Conservation (phyloP, 768 basidiomycete genomes). For the Coprinopsis marcescibilis region DNA sequence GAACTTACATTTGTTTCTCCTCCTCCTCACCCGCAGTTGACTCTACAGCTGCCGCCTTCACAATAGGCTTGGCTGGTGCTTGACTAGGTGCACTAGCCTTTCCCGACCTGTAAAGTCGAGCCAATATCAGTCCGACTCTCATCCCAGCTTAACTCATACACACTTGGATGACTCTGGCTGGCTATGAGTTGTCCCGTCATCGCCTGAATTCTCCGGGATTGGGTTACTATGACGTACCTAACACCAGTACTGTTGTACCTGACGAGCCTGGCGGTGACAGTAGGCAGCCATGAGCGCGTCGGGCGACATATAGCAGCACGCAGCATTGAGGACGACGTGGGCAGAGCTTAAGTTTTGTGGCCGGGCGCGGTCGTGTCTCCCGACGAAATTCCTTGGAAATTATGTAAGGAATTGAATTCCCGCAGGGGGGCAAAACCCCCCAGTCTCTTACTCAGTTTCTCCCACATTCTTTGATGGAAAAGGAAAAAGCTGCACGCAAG, state of each 20-base stretch:
- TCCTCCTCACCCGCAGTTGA: not conserved
- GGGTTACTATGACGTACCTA: not conserved
- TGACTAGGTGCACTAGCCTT: not conserved
- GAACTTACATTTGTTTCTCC: slow-evolving; percentile 1
- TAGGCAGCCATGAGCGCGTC: not conserved
- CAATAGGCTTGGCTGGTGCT: too few species aligned
- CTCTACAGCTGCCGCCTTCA: not conserved
- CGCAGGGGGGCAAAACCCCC: too few species aligned
- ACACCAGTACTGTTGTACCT: slow-evolving; percentile 3
- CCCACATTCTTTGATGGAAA: too few species aligned
- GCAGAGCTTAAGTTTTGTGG: too few species aligned
- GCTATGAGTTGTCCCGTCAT: not conserved
- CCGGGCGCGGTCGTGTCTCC: too few species aligned
- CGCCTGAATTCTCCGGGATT: not conserved
- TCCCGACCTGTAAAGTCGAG: not conserved
- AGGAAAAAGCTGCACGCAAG: too few species aligned
- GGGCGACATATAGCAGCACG: not conserved
- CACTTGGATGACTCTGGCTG: not conserved
- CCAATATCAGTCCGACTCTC: not conserved
- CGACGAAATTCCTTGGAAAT: too few species aligned
- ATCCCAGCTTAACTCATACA: not conserved
- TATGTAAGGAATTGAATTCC: too few species aligned
- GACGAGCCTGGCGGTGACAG: slow-evolving; percentile 1
- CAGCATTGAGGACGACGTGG: not conserved
- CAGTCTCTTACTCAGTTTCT: too few species aligned